Conservation (phyloP, 805 yeast genomes). For the Kodamaea kaohsiungensis region DNA sequence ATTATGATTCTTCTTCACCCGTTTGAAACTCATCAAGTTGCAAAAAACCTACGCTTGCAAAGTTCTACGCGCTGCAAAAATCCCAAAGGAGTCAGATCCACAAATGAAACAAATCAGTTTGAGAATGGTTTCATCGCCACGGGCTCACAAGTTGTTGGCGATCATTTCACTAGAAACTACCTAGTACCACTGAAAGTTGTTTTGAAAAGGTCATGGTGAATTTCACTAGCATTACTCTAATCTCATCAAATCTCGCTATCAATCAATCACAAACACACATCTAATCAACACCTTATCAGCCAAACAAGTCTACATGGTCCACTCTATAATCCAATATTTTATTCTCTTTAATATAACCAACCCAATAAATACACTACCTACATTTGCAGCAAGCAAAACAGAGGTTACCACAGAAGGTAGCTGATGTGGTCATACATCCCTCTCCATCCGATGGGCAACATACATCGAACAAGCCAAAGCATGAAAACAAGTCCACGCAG, state of each 20-base stretch:
- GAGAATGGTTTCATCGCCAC: neutral
- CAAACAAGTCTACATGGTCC: neutral
- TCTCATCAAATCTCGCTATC: too few relatives aligned
- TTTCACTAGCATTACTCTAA: too few relatives aligned
- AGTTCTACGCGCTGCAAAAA: neutral
- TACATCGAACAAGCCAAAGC: constrained; percentile 42
- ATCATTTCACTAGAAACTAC: too few relatives aligned
- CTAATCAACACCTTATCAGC: too few relatives aligned
- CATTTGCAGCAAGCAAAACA: constrained; percentile 37
- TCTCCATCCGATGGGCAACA: constrained; percentile 45
- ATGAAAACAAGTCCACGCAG: constrained; percentile 35
- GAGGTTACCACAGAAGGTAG: constrained; percentile 39
- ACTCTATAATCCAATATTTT: neutral
- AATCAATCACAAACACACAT: neutral
- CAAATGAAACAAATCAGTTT: neutral
- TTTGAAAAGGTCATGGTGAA: too few relatives aligned
- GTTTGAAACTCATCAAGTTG: neutral
- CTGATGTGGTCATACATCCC: constrained; percentile 38
- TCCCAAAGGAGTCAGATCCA: neutral
- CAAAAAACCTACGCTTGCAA: neutral
- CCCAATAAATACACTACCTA: constrained; percentile 2
- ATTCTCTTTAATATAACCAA: neutral
- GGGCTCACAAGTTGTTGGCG: neutral
- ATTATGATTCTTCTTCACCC: neutral
- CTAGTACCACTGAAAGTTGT: too few relatives aligned